Conservation (phyloP, 179 eudicot genomes). For the Spergularia azorica region DNA sequence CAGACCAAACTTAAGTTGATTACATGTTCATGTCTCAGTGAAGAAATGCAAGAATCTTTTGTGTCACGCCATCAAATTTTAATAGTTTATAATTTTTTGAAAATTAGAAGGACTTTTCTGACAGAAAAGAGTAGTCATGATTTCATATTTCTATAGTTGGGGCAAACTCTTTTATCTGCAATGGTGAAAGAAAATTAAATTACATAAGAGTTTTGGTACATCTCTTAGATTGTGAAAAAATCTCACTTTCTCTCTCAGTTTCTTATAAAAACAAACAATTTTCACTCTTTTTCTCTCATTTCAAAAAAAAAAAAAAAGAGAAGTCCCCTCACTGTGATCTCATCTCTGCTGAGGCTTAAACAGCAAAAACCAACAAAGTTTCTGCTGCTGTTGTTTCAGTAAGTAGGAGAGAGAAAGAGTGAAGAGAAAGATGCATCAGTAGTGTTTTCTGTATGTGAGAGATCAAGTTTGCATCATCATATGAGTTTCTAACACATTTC, state of each 20-base stretch:
- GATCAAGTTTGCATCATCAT: too few relatives aligned
- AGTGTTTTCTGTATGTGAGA: too few relatives aligned
- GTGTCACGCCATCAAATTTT: conserved; percentile 31
- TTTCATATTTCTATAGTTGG: conserved; percentile 27
- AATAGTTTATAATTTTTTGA: too few relatives aligned
- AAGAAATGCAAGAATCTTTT: conserved; percentile 46
- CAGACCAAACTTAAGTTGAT: background rate
- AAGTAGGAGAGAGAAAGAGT: too few relatives aligned
- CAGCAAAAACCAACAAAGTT: conserved; percentile 39
- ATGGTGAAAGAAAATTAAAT: conserved; percentile 27
- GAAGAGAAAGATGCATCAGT: too few relatives aligned
- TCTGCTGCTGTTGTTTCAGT: conserved; percentile 7
- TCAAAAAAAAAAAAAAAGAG: background rate
- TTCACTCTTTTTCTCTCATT: too few relatives aligned
- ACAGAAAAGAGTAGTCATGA: conserved; percentile 32
- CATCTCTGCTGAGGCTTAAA: conserved; percentile 37
- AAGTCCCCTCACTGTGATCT: too few relatives aligned
- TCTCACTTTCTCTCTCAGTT: conserved; percentile 32
- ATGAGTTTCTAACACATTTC: background rate
- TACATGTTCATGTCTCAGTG: conserved; percentile 13
- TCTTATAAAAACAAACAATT: too few relatives aligned
- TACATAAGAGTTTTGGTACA: conserved; percentile 7
- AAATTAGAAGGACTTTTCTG: conserved; percentile 5
- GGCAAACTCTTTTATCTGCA: conserved; percentile 30
- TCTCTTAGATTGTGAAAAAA: conserved; percentile 35